Base-by-base conservation (phyloP, 2,329 filamentous ascomycete genomes). In the Alternaria panax region DNA sequence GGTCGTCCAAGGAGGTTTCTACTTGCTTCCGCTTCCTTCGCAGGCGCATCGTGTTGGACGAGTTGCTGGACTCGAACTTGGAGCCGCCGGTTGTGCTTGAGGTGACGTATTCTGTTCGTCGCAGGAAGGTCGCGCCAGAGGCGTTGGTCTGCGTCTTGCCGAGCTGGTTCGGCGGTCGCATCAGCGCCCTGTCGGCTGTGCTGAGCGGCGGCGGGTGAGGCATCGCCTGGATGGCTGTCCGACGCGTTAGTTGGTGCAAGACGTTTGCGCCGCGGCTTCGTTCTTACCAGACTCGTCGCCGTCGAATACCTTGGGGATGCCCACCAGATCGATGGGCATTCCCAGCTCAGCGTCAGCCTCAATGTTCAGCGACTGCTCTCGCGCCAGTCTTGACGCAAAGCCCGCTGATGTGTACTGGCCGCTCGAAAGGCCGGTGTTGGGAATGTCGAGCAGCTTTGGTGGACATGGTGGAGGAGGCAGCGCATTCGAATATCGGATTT, bases 331-430 rank as follows among this genome's bases (percentile, higher is more conserved):
- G 75, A 99, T 88, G 60, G 93, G 93, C 95, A 99, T 98, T 58
- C 95, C 95, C 69, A 98, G 86, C 82, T 99, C 95, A 8, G 93
- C 95, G 86, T 99, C 95, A 28, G 93, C 93, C 80, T 99, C 95
- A 62, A 99, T 95, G 75, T 97, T 98, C 48, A 97, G 84, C 52
- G 94, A 92, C 82, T 98, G 95, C 74, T 97, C 93, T 73, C 94
- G 86, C 18, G 92, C 92, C 68, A 99, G 83, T 64, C 92, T 89
- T 45, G 93, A 95, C 28, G 93, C 93, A 81, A 96, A 99, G 22
- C 89, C 89, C 1, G 95, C 92, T 4, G 89, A 92, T 30, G 95
- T 96, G 80, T 97, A 98, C 76, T 96, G 91, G 59, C 90, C 90
- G 68, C 89, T 91, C 40, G 91, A 86, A 16, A 98, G 86, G 41